Evolutionary conservation across 306 rosid species (phyloP), one percentile per base, ranked within the genome.

Genomic region (Malus asiatica): DNA sequence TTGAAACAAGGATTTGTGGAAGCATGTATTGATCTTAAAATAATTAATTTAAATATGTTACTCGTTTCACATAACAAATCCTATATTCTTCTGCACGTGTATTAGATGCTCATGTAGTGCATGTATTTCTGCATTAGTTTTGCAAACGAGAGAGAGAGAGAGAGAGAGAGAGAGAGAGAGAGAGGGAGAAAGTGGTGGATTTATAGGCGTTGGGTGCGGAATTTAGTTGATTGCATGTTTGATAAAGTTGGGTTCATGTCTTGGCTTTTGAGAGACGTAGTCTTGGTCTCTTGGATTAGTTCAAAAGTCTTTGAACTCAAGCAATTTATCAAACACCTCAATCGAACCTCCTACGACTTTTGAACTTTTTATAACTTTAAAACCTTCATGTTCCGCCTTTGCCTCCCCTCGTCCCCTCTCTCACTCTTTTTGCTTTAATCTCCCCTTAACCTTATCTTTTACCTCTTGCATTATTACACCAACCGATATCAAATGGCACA

Each of bases 191-290:
- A 58, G 23, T 32, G 69, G 69, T 65, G 18, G 53, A 53, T 35
- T 19, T 22, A 20, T 19, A 2, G 59, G 77, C 76, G 53, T 72
- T n/a, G 76, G 68, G 55, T 72, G 69, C 59, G 59, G 77, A 61
- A 60, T 60, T 74, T 74, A 74, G 77, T 74, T 44, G 69, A 74
- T 74, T 74, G 70, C 77, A 74, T 74, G 77, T 74, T 74, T 44
- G 69, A 74, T 74, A 74, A 74, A 74, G 77, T 74, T 74, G 77
- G 19, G 69, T 4, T 74, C 77, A 61, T 74, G 77, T 74, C 77
- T 27, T 61, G 25, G 44, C 77, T 62, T 74, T 74, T 63, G 45
- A 74, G 70, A 73, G 77, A 59, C 25, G 29, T 15, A 48, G 55
- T 48, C 53, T 14, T 48, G 19, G 55, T 48, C 55, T 73, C 25